These are phyloP conservation scores for Erodium moschatum DNA, from an alignment of 441 rosid species.

Conservation along the genomic window DNA sequence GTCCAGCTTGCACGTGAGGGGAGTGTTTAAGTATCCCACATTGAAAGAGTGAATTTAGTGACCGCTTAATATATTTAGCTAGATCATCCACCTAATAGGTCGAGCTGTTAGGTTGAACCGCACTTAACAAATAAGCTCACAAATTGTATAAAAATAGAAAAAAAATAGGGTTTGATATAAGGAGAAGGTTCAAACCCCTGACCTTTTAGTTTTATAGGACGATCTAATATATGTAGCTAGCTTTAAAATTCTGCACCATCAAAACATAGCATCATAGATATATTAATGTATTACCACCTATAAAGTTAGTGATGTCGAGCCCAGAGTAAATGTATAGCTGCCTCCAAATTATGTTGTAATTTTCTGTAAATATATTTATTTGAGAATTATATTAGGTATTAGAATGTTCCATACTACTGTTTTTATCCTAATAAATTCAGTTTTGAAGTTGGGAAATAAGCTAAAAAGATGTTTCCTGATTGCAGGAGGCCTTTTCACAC, in stretches of 20 bases:
- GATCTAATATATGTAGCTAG: neutral
- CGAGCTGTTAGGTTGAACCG: neutral
- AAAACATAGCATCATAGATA: constrained; percentile 5
- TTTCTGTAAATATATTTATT: neutral
- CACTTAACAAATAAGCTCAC: neutral
- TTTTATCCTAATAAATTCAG: neutral
- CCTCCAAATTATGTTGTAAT: neutral
- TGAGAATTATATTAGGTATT: neutral
- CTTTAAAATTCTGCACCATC: neutral
- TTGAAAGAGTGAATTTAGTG: neutral
- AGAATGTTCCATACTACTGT: constrained; percentile 4
- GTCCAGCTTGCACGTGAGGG: neutral
- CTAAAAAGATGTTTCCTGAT: constrained; percentile 19
- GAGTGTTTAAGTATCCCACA: neutral
- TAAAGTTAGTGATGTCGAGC: constrained; percentile 5
- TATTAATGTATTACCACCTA: neutral
- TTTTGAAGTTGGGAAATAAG: constrained; percentile 1
- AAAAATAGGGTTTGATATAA: no score
- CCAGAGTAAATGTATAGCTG: neutral
- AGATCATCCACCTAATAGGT: neutral
- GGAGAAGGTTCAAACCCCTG: neutral
- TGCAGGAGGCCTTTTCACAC: constrained; percentile 94
- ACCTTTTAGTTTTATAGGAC: neutral
- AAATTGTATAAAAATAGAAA: neutral
- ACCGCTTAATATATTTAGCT: neutral